phyloP scores from a whole-genome alignment of 2,329 filamentous ascomycete genomes.

The Chrysoporthe deuterocubensis region DNA sequence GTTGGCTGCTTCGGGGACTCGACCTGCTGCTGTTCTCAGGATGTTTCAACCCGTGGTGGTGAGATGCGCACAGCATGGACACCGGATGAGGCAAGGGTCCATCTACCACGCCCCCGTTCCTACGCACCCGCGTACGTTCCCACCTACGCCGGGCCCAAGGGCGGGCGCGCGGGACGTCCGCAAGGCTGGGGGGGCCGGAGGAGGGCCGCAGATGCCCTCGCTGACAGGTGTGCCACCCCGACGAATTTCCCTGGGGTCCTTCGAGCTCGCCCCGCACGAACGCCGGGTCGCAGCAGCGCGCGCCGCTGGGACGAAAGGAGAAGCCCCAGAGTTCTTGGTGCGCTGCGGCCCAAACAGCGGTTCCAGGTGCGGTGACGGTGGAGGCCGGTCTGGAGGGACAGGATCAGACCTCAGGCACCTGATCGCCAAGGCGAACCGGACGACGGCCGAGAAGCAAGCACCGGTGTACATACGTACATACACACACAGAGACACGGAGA shows the following conservation, averaged over 20 bases:
- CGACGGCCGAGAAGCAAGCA: neutral
- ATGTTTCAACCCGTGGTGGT: constrained; percentile 11
- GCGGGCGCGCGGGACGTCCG: neutral
- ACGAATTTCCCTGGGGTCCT: neutral
- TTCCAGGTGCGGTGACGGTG: neutral
- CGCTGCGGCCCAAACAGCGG: neutral
- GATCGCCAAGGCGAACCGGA: constrained; percentile 5
- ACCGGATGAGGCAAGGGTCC: neutral
- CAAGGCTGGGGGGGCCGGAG: neutral
- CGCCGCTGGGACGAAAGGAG: neutral
- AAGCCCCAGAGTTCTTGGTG: neutral
- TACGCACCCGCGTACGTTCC: too few relatives aligned
- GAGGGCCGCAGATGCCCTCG: neutral
- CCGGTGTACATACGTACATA: neutral
- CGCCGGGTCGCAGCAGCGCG: neutral
- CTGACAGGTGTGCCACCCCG: neutral
- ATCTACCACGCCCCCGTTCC: too few relatives aligned
- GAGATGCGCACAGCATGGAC: neutral
- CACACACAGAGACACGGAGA: too few relatives aligned
- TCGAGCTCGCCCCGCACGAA: neutral
- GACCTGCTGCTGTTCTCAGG: constrained; percentile 1
- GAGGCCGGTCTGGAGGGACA: neutral
- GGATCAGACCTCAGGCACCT: neutral
- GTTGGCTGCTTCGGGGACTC: neutral
- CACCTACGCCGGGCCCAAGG: neutral